Base-by-base conservation (phyloP, 495 filamentous ascomycete species). In the Xeromyces bisporus region DNA sequence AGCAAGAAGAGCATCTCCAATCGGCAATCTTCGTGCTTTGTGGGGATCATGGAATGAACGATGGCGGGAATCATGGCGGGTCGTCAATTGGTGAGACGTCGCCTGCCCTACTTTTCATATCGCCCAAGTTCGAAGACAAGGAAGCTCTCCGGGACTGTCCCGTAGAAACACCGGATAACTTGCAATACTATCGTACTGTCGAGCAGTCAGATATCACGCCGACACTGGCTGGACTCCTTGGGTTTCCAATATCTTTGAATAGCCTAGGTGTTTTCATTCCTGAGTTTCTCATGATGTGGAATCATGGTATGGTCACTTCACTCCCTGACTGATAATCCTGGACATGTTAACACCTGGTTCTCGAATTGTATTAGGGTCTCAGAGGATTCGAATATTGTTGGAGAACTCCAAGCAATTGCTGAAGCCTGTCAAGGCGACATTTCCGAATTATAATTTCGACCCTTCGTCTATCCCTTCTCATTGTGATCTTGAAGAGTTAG, bases 1-100 rank as follows among this genome's bases (percentile, higher is more conserved):
- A 75, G 44, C 61, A 58, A 1, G 47, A 80, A 24, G 39, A 58
- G 3, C 77, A 92, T 51, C 69, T 93, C 2, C 43, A 69, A 21
- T 78, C 73, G 12, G 84, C 87, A 2, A 62, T 96, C 10, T 67
- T 99, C 30, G 70, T 99, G 1, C 56, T 99, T 6, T 82, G 74
- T 33, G 89, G 89, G 26, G 89, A 99, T 47, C 89, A 99, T 48
- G 89, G 89, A 12, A 99, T 99, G 89, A 99, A 94, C 43, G 89
- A 96, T 42, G 89, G 84, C 23, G 89, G 89, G 2, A 96, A 96
- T 44, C 89, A 99, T 50, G 89, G 89, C 7, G 89, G 87, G 5
- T 93, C 91, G 12, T 77, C 80, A 2, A 68, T 79, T 11, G 84
- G 91, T 4, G 89, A 99, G 57, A 96, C 89, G 7, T 93, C 86